Conservation (phyloP, 768 basidiomycete species). For the Psilocybe cyanescens region DNA sequence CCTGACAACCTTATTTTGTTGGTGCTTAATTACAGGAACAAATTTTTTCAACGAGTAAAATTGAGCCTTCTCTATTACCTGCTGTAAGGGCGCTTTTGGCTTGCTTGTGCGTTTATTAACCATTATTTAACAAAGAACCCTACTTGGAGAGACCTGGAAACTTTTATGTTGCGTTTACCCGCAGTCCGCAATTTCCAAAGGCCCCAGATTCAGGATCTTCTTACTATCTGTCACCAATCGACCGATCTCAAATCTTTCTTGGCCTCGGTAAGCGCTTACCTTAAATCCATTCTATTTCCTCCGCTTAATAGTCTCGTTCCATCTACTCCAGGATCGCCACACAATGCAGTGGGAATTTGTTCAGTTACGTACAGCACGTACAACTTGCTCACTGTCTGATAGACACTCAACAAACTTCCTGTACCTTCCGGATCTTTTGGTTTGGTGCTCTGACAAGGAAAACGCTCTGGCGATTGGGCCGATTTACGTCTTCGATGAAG, state of each 20-base stretch:
- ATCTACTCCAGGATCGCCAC: not conserved
- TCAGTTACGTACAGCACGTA: not conserved
- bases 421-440: slow-evolving; percentile 5
- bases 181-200: not conserved
- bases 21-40: too few relatives aligned
- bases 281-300: not conserved
- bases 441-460: not conserved
- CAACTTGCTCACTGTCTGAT: not conserved
- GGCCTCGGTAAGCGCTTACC: not conserved
- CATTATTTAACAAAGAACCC: not conserved
- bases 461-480: slow-evolving; percentile 13
- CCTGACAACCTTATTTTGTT: too few relatives aligned
- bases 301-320: not conserved
- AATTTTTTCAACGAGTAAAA: too few relatives aligned
- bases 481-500: not conserved
- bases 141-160: not conserved
- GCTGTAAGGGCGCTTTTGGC: not conserved
- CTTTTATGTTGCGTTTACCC: not conserved
- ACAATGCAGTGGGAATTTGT: not conserved
- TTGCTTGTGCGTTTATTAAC: not conserved
- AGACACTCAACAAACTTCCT: slow-evolving; percentile 10
- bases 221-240: slow-evolving; percentile 3
- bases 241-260: slow-evolving; percentile 4
- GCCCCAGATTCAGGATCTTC: not conserved
- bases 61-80: not conserved